phyloP scores from a whole-genome alignment of 352 stramenopile genomes.

The Aphanomyces cochlioides region DNA sequence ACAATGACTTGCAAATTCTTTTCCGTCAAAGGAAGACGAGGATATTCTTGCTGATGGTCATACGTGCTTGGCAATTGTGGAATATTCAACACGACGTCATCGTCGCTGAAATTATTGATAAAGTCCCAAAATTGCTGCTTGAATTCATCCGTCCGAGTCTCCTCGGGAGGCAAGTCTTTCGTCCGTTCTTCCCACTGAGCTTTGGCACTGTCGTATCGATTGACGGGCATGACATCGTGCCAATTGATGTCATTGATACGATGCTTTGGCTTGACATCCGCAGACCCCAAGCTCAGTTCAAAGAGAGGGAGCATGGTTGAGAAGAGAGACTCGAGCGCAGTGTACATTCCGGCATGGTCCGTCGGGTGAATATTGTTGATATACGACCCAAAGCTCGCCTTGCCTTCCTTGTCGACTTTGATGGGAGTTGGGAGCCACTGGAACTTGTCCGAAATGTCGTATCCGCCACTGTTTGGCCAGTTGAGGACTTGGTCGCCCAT shows the following conservation, averaged over 20 bases:
- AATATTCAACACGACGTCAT: neutral
- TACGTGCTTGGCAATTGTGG: neutral
- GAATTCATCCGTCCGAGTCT: too few relatives aligned
- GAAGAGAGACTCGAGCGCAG: conserved; percentile 38
- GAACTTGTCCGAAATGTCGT: conserved; percentile 30
- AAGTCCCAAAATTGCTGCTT: too few relatives aligned
- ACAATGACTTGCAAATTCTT: conserved; percentile 45
- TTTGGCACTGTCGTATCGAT: neutral
- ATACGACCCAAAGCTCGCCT: conserved; percentile 39
- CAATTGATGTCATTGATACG: too few relatives aligned
- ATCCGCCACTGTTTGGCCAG: neutral
- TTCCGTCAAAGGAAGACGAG: neutral
- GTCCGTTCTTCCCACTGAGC: too few relatives aligned
- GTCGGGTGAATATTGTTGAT: conserved; percentile 56
- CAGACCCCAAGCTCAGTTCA: conserved; percentile 32
- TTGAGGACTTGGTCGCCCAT: neutral
- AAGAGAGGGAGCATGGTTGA: conserved; percentile 42
- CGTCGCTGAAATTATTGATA: too few relatives aligned
- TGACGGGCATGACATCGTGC: neutral
- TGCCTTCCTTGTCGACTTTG: conserved; percentile 28
- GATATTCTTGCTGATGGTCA: too few relatives aligned
- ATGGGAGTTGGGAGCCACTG: conserved; percentile 51
- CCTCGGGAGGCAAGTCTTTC: too few relatives aligned
- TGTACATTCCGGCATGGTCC: conserved; percentile 36
- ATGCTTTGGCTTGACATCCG: neutral